These are phyloP conservation scores for Vachellia collinsii DNA, from an alignment of 306 rosid species.

Conservation along the genomic window DNA sequence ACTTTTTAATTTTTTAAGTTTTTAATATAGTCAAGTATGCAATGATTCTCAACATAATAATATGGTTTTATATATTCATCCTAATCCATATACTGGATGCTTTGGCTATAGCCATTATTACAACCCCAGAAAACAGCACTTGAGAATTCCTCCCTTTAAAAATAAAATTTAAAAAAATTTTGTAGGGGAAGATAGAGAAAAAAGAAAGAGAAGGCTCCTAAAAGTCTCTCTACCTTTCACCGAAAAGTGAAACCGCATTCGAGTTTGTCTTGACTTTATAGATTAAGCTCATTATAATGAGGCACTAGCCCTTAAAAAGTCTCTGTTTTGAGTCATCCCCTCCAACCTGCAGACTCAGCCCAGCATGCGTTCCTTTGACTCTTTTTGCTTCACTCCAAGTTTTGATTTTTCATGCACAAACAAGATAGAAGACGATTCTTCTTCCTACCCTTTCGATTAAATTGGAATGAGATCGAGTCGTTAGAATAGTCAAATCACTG, in stretches of 20 bases:
- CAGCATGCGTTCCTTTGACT: constrained; percentile 70
- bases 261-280: constrained; percentile 60
- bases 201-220: constrained; percentile 39
- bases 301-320: constrained; percentile 51
- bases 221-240: constrained; percentile 64
- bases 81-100: constrained; percentile 50
- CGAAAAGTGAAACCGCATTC: constrained; percentile 80
- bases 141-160: constrained; percentile 63
- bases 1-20: constrained; percentile 18
- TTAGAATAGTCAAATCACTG: constrained; percentile 23
- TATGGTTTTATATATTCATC: constrained; percentile 44
- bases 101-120: constrained; percentile 67
- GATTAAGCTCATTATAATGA: constrained; percentile 56
- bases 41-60: constrained; percentile 52
- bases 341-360: constrained; percentile 36
- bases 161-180: constrained; percentile 30
- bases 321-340: constrained; percentile 54
- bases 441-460: constrained; percentile 6
- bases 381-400: constrained; percentile 45
- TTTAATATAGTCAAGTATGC: constrained; percentile 30
- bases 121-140: constrained; percentile 69
- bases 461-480: constrained; percentile 9
- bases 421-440: constrained; percentile 22
- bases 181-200: constrained; percentile 10
- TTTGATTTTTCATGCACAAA: constrained; percentile 36